Percentiles rank a stretch among this genome's conserved stretches.
Evolutionary conservation across 768 basidiomycete genomes (phyloP).

Genomic region (Royoungia palumana): DNA sequence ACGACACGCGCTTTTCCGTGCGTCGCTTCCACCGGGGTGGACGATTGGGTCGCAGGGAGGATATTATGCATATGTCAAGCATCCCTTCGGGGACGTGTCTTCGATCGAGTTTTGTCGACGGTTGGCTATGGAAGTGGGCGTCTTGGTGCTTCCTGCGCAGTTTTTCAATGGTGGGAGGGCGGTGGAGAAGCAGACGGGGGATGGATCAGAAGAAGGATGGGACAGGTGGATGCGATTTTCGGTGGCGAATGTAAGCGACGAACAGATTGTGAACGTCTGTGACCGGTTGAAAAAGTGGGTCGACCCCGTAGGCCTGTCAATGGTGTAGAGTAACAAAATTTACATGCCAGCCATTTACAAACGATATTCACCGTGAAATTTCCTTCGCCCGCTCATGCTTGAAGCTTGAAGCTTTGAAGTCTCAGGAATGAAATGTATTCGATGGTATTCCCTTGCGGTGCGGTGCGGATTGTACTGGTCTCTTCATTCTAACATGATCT

Average conservation of each 20-base stretch:
- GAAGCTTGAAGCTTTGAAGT: too few relatives aligned
- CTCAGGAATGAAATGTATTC: too few relatives aligned
- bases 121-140: slow-evolving; percentile 59
- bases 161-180: slow-evolving; percentile 47
- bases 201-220: slow-evolving; percentile 35
- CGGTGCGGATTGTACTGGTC: too few relatives aligned
- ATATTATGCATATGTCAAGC: slow-evolving; percentile 75
- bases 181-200: slow-evolving; percentile 14
- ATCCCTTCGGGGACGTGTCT: slow-evolving; percentile 50
- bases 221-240: slow-evolving; percentile 75
- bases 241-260: slow-evolving; percentile 76
- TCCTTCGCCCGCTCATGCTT: too few relatives aligned
- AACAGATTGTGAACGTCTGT: slow-evolving; percentile 50
- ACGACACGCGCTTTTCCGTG: slow-evolving; percentile 57
- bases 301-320: too few relatives aligned
- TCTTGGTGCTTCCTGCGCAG: slow-evolving; percentile 60
- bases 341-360: too few relatives aligned
- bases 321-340: too few relatives aligned
- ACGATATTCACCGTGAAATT: too few relatives aligned
- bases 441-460: too few relatives aligned
- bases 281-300: slow-evolving; percentile 46
- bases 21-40: slow-evolving; percentile 53
- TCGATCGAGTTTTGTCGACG: slow-evolving; percentile 55
- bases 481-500: too few relatives aligned
- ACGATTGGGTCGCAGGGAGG: slow-evolving; percentile 61